Percentiles rank a stretch among this genome's conserved stretches.
Evolutionary conservation across 352 stramenopile species (phyloP).

Genomic region (Phytophthora crassamura): DNA sequence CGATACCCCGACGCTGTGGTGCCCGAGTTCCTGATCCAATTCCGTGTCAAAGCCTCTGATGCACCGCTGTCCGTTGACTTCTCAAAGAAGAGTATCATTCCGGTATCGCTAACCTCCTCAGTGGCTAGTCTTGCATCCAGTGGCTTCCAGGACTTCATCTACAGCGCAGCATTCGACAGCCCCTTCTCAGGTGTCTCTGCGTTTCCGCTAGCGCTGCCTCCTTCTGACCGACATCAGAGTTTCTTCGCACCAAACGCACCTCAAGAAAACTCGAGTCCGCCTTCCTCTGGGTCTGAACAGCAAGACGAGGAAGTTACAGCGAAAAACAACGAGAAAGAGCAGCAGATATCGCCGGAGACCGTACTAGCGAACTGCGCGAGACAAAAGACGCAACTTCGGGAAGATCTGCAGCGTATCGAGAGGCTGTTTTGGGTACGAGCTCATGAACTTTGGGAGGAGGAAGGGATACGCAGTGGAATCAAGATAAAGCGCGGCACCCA

Average conservation of each 20-base stretch:
- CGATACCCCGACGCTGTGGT: constrained; percentile 65
- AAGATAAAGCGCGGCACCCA: constrained; percentile 7
- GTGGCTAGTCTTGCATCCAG: constrained; percentile 1
- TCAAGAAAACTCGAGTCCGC: not conserved
- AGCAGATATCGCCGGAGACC: constrained; percentile 23
- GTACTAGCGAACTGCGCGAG: constrained; percentile 40
- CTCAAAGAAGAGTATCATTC: constrained; percentile 8
- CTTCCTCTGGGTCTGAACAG: not conserved
- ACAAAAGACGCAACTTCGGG: constrained; percentile 39
- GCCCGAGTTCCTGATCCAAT: constrained; percentile 78
- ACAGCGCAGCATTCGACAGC: constrained; percentile 28
- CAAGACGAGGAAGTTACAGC: not conserved
- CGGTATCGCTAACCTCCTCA: constrained; percentile 10
- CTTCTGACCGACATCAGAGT: constrained; percentile 9
- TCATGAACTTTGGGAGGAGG: constrained; percentile 37
- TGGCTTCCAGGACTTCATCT: constrained; percentile 36
- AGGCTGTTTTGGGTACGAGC: constrained; percentile 42
- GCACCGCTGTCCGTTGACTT: constrained; percentile 4
- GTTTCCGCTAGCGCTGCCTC: constrained; percentile 25
- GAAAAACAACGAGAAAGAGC: constrained; percentile 11
- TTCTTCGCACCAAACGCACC: constrained; percentile 12
- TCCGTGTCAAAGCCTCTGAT: constrained; percentile 19
- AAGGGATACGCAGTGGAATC: constrained; percentile 14
- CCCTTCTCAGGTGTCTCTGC: constrained; percentile 9
- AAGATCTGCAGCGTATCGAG: constrained; percentile 42